These are phyloP conservation scores for Groenewaldozyma sp. DNA, from an alignment of 1,139 yeast genomes.

Conservation along the genomic window DNA sequence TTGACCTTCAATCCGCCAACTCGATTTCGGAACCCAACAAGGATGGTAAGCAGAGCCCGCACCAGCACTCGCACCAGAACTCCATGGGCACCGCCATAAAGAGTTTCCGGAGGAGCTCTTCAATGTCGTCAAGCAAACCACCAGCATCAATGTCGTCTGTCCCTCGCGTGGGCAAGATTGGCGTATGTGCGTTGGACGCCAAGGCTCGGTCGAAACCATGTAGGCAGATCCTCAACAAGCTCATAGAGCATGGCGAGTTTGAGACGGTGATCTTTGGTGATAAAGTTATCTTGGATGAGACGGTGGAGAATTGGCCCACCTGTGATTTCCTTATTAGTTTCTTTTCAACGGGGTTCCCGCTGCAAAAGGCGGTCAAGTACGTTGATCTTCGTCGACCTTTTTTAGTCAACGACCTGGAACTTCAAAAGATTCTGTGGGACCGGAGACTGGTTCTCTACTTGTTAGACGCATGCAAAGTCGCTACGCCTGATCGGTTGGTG, in stretches of 20 bases:
- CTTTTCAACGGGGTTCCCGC: slow-evolving; percentile 92
- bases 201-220: slow-evolving; percentile 96
- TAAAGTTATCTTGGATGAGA: slow-evolving; percentile 89
- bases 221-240: slow-evolving; percentile 74
- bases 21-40: neutral
- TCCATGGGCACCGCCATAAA: slow-evolving; percentile 4
- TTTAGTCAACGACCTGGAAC: slow-evolving; percentile 74
- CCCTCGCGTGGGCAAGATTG: slow-evolving; percentile 84
- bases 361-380: slow-evolving; percentile 89
- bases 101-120: slow-evolving; percentile 9
- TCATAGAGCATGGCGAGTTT: slow-evolving; percentile 90
- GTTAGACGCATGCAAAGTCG: slow-evolving; percentile 74
- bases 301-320: slow-evolving; percentile 94
- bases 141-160: slow-evolving; percentile 17
- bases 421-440: slow-evolving; percentile 96
- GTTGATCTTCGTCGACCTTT: slow-evolving; percentile 86
- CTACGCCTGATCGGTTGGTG: slow-evolving; percentile 81
- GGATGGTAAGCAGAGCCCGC: slow-evolving; percentile 3
- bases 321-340: slow-evolving; percentile 92
- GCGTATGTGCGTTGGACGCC: slow-evolving; percentile 98
- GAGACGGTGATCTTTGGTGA: slow-evolving; percentile 97
- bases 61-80: neutral
- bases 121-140: slow-evolving; percentile 9
- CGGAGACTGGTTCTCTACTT: slow-evolving; percentile 77
- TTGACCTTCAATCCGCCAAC: slow-evolving; percentile 5